phyloP scores from a whole-genome alignment of 805 yeast species.

The Ogataea paraovalis region DNA sequence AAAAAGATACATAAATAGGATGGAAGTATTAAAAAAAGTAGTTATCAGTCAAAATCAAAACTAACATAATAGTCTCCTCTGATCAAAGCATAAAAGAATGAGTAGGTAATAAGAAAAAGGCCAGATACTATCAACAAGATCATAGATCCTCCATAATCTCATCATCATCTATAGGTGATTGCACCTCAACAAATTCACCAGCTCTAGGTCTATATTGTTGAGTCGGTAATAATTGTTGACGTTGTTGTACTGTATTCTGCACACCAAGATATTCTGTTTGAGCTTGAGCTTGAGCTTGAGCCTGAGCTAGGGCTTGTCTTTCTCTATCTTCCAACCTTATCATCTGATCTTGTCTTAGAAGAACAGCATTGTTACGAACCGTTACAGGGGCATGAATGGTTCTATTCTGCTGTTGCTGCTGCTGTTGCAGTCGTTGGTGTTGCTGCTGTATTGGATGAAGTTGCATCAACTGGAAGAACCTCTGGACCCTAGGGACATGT shows the following conservation, averaged over 20 bases:
- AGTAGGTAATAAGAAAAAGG: too few species aligned
- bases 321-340: background rate
- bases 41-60: background rate
- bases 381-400: background rate
- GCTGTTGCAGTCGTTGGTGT: conserved; percentile 3
- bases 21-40: background rate
- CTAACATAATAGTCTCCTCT: too few species aligned
- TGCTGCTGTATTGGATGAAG: conserved; percentile 2
- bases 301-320: background rate
- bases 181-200: background rate
- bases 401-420: conserved; percentile 1
- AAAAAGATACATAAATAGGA: background rate
- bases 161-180: conserved; percentile 31
- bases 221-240: conserved; percentile 1
- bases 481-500: conserved; percentile 29
- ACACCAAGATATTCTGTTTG: background rate
- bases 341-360: conserved; percentile 8
- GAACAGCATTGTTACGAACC: background rate
- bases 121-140: background rate
- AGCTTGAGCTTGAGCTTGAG: background rate
- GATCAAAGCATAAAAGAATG: too few species aligned
- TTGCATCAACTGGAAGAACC: conserved; percentile 28
- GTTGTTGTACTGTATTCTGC: background rate
- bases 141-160: conserved; percentile 38
- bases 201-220: background rate